Percentiles rank a stretch among this genome's conserved stretches.
phyloP scores from a whole-genome alignment of 768 basidiomycete genomes.

The Mycena filopes region DNA sequence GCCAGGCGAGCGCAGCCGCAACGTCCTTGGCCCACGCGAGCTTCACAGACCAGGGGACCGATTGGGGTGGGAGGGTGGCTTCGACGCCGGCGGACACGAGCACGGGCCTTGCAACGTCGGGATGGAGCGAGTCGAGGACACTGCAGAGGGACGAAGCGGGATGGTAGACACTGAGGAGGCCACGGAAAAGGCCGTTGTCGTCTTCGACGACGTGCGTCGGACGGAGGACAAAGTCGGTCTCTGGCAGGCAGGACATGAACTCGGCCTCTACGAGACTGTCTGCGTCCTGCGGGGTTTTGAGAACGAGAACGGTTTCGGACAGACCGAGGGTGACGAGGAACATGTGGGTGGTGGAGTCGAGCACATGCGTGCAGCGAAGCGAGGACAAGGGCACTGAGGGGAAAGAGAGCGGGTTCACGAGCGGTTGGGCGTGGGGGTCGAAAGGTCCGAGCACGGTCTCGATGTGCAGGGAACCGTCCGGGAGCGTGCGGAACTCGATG shows the following conservation, averaged over 20 bases:
- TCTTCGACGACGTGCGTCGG: no score
- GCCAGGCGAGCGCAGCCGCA: conserved; percentile 9
- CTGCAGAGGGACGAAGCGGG: no score
- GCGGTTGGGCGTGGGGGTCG: not conserved
- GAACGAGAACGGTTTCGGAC: not conserved
- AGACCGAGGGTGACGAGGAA: no score
- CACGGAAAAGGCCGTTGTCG: no score
- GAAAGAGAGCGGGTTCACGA: not conserved
- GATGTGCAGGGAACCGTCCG: not conserved
- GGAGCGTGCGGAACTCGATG: conserved; percentile 11
- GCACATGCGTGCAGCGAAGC: not conserved
- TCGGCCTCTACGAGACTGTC: not conserved
- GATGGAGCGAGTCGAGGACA: not conserved
- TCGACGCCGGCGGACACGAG: not conserved
- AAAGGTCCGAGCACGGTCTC: not conserved
- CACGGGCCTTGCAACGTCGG: not conserved
- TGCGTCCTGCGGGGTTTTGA: not conserved
- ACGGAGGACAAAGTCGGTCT: no score
- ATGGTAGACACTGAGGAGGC: no score
- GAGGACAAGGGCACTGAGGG: conserved; percentile 11
- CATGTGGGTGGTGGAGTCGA: not conserved
- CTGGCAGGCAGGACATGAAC: conserved; percentile 6
- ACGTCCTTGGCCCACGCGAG: conserved; percentile 13
- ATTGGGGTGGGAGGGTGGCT: not conserved
- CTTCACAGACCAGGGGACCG: conserved; percentile 13